Conservation (phyloP, 1,284 basidiomycete genomes). For the Ustilago sp. region DNA sequence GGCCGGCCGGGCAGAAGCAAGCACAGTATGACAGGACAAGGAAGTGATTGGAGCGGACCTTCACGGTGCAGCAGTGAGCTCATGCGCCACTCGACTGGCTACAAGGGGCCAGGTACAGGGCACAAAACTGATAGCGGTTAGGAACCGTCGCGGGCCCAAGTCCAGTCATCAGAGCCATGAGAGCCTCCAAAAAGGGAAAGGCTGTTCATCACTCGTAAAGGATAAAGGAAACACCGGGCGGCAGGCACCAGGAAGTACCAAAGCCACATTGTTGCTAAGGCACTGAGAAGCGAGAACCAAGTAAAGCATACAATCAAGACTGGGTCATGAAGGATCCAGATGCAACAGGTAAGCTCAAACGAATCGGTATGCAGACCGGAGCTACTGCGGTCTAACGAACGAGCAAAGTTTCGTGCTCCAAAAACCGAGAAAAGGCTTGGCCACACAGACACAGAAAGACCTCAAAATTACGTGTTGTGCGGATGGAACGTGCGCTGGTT, state of each 20-base stretch:
- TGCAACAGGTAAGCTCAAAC: slow-evolving; percentile 1
- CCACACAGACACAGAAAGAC: neutral
- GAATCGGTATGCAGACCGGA: slow-evolving; percentile 19
- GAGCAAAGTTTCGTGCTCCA: neutral
- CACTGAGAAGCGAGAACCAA: slow-evolving; percentile 4
- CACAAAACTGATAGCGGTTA: neutral
- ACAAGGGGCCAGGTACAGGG: slow-evolving; percentile 1
- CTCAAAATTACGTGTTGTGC: neutral
- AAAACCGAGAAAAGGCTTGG: neutral
- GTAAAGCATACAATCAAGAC: slow-evolving; percentile 4
- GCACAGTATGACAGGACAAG: slow-evolving; percentile 35
- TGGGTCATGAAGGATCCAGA: slow-evolving; percentile 16
- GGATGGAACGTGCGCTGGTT: no score
- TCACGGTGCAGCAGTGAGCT: slow-evolving; percentile 8
- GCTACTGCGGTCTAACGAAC: neutral
- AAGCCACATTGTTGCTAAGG: slow-evolving; percentile 3
- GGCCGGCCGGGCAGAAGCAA: slow-evolving; percentile 13
- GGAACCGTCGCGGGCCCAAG: slow-evolving; percentile 9
- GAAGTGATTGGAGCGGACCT: slow-evolving; percentile 21
- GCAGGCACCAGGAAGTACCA: slow-evolving; percentile 1
- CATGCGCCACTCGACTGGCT: slow-evolving; percentile 16
- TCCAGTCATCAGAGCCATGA: slow-evolving; percentile 9
- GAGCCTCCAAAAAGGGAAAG: neutral
- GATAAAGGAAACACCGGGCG: slow-evolving; percentile 13
- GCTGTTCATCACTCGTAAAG: neutral